These are phyloP conservation scores for Dacryopinax spathularia DNA, from an alignment of 768 basidiomycete species.

Conservation along the genomic window DNA sequence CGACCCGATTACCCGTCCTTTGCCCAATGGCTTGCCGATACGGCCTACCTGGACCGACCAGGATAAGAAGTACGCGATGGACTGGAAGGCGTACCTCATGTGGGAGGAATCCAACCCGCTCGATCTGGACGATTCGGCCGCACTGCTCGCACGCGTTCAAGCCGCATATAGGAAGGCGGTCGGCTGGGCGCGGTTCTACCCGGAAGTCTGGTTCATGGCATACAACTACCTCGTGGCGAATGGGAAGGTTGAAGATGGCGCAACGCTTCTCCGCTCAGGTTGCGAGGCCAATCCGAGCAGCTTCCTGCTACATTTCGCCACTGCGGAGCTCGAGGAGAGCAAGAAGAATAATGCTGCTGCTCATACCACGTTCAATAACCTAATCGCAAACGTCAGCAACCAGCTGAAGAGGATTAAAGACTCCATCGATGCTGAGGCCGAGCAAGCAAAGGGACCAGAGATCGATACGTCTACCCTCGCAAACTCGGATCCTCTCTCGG, in stretches of 20 bases:
- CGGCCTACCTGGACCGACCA: conserved; percentile 56
- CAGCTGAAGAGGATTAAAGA: conserved; percentile 44
- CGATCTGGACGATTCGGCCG: conserved; percentile 67
- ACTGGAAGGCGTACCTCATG: conserved; percentile 85
- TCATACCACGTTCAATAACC: conserved; percentile 55
- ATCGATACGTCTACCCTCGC: conserved; percentile 13
- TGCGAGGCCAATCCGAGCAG: conserved; percentile 80
- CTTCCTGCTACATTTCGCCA: conserved; percentile 81
- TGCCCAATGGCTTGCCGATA: conserved; percentile 46
- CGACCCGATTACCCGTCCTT: conserved; percentile 44
- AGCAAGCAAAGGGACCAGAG: conserved; percentile 26
- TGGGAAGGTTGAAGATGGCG: conserved; percentile 68
- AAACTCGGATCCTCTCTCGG: conserved; percentile 26
- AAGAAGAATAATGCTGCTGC: conserved; percentile 53
- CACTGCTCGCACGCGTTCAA: conserved; percentile 55
- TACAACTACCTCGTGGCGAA: conserved; percentile 64
- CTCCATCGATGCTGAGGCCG: conserved; percentile 22
- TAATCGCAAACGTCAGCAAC: conserved; percentile 48
- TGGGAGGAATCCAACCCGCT: conserved; percentile 94
- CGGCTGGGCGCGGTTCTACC: conserved; percentile 83
- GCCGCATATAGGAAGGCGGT: conserved; percentile 81
- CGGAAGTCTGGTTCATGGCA: conserved; percentile 95
- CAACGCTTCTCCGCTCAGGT: conserved; percentile 66
- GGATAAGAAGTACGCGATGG: conserved; percentile 61
- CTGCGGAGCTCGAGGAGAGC: conserved; percentile 56